These are phyloP conservation scores for Danielia oregonensis DNA, from an alignment of 805 yeast species.

Conservation along the genomic window DNA sequence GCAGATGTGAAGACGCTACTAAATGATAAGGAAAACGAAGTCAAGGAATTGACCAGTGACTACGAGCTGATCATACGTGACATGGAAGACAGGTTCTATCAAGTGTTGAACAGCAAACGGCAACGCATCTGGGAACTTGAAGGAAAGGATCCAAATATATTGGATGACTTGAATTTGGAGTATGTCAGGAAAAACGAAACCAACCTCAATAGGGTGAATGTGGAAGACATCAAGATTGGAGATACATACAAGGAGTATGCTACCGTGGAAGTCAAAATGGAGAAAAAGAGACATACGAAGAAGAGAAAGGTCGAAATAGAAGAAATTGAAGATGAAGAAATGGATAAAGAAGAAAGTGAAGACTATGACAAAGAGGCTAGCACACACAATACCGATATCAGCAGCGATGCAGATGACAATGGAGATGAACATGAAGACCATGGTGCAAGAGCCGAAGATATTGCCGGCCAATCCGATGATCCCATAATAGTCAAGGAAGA, in stretches of 20 bases:
- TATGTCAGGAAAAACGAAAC: slow-evolving; percentile 10
- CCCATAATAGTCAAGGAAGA: not conserved
- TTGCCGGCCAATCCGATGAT: not conserved
- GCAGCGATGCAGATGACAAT: slow-evolving; percentile 1
- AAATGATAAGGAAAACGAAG: slow-evolving; percentile 8
- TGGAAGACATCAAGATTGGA: slow-evolving; percentile 13
- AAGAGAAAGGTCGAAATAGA: not conserved
- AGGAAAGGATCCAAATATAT: slow-evolving; percentile 5
- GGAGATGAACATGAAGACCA: not conserved
- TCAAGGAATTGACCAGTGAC: slow-evolving; percentile 12
- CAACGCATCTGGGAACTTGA: slow-evolving; percentile 12
- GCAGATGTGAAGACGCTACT: slow-evolving; percentile 1
- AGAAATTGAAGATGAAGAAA: not conserved
- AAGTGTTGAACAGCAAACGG: slow-evolving; percentile 12
- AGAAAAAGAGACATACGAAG: not conserved
- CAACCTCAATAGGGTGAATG: slow-evolving; percentile 13
- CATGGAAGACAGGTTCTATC: slow-evolving; percentile 17
- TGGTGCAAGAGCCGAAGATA: not conserved
- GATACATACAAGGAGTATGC: slow-evolving; percentile 6
- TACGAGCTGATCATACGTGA: slow-evolving; percentile 13
- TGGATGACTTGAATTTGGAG: slow-evolving; percentile 9
- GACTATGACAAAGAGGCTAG: not conserved
- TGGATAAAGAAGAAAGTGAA: not conserved
- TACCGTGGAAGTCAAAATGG: not conserved
- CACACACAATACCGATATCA: not conserved